Base-by-base conservation (phyloP, 2,329 filamentous ascomycete species). In the Trichoderma asperellum region DNA sequence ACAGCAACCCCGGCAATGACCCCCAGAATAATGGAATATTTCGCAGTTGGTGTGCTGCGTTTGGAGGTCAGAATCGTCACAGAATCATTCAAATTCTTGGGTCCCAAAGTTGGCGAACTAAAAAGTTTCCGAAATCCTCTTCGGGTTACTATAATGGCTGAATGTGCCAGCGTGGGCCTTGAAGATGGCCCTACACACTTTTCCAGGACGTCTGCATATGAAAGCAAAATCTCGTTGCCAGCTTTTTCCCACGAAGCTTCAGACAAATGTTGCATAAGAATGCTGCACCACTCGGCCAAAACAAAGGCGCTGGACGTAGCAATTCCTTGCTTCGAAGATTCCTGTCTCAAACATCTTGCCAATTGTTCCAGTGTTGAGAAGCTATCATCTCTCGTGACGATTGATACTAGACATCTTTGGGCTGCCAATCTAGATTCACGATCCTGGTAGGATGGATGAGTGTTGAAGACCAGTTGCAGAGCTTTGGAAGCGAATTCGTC, bases 381-480 rank as follows among this genome's bases (percentile, higher is more conserved):
- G 60, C 91, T 84, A 21, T 84, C 76, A n/a, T 81, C 82, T 65
- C 83, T 84, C 68, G 85, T 85, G 70, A 94, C 85, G 73, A 95
- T 84, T 63, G 88, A 85, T 72, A 85, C 83, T 68, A 99, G 85
- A 78, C 94, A 97, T 81, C 87, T 85, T 79, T 97, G 92, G 37
- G 94, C 93, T 47, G 93, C 93, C 74, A 89, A 87, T 74, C 96
- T 89, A 56, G 96, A 98, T 73, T 88, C 84, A 75, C 94, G 89
- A 81, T 99, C 96, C 80, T 89, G 83, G 80, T 98, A 99, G 74
- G 92, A 89, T 71, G 92, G 88, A 77, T 97, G 94, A 63, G 94
- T 97, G 78, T 89, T 89, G 82, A 98, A 95, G 37, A 99, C 87
- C 40, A 94, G 86, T 72, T 97, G 82, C 64, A 96, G 79, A 70